Evolutionary conservation across 2,329 filamentous ascomycete genomes (phyloP).

Genomic region (Daldinia sp.): DNA sequence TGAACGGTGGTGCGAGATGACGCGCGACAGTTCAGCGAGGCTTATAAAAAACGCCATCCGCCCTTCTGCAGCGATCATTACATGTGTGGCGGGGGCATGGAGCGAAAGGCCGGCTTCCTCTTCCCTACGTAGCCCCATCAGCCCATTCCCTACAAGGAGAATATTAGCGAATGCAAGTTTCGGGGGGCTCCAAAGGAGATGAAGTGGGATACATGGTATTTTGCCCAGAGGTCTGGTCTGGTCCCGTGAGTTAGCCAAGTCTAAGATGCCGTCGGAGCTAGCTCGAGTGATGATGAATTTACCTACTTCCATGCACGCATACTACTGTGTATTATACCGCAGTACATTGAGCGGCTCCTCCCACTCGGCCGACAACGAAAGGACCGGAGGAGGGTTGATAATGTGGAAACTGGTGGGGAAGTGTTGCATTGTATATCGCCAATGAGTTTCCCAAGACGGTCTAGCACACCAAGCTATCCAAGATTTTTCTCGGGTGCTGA

Average conservation of each 20-base stretch:
- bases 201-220: slow-evolving; percentile 26
- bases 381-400: slow-evolving; percentile 24
- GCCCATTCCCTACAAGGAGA: slow-evolving; percentile 47
- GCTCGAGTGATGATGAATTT: slow-evolving; percentile 14
- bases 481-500: slow-evolving; percentile 35
- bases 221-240: slow-evolving; percentile 28
- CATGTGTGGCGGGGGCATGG: slow-evolving; percentile 41
- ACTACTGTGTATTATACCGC: slow-evolving; percentile 5
- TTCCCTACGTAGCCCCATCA: slow-evolving; percentile 42
- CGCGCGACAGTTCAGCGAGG: slow-evolving; percentile 5
- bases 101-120: slow-evolving; percentile 42
- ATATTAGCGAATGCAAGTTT: slow-evolving; percentile 46
- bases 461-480: slow-evolving; percentile 32
- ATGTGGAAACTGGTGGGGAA: slow-evolving; percentile 41
- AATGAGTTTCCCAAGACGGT: slow-evolving; percentile 31
- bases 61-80: slow-evolving; percentile 40
- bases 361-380: slow-evolving; percentile 30
- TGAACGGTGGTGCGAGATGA: slow-evolving; percentile 17
- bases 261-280: slow-evolving; percentile 11
- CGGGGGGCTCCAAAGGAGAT: slow-evolving; percentile 32
- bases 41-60: slow-evolving; percentile 34
- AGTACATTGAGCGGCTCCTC: slow-evolving; percentile 34
- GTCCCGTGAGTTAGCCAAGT: slow-evolving; percentile 6
- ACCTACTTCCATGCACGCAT: slow-evolving; percentile 10
- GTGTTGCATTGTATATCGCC: slow-evolving; percentile 27